Conservation (phyloP, 495 filamentous ascomycete genomes). For the Aspergillus campestris region DNA sequence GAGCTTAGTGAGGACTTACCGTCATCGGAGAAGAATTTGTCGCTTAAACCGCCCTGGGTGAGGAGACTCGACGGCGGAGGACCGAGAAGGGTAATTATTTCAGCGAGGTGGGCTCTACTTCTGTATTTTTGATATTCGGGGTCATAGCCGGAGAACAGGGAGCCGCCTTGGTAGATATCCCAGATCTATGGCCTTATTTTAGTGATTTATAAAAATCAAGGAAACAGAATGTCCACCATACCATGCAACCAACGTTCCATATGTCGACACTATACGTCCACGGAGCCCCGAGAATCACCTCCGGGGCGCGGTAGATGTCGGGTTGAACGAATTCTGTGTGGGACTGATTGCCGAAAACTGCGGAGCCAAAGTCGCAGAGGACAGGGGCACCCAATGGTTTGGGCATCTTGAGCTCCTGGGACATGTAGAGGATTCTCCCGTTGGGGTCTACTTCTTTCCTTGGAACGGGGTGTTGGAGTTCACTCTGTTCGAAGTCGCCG, state of each 20-base stretch:
- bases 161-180: conserved; percentile 20
- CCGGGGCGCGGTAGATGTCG: conserved; percentile 33
- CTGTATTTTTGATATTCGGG: conserved; percentile 19
- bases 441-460: conserved; percentile 7
- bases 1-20: no score
- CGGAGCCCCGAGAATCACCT: conserved; percentile 28
- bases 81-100: conserved; percentile 35
- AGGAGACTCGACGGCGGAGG: conserved; percentile 31
- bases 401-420: conserved; percentile 15
- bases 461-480: conserved; percentile 8
- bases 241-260: conserved; percentile 38
- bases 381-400: conserved; percentile 12
- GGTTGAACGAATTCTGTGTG: conserved; percentile 26
- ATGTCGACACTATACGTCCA: conserved; percentile 37
- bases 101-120: conserved; percentile 35
- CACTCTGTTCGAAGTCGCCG: conserved; percentile 9
- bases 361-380: conserved; percentile 26
- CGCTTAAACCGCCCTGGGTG: conserved; percentile 13
- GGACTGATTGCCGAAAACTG: conserved; percentile 5
- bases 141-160: conserved; percentile 19
- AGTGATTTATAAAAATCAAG: neutral
- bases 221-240: conserved; percentile 11
- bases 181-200: conserved; percentile 17
- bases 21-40: conserved; percentile 11
- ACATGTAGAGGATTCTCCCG: conserved; percentile 13